A percentile compares a stretch with the other conserved stretches of the same genome.
phyloP scores from a whole-genome alignment of 2,329 filamentous ascomycete genomes.

The Orbilia ellipsospora region DNA sequence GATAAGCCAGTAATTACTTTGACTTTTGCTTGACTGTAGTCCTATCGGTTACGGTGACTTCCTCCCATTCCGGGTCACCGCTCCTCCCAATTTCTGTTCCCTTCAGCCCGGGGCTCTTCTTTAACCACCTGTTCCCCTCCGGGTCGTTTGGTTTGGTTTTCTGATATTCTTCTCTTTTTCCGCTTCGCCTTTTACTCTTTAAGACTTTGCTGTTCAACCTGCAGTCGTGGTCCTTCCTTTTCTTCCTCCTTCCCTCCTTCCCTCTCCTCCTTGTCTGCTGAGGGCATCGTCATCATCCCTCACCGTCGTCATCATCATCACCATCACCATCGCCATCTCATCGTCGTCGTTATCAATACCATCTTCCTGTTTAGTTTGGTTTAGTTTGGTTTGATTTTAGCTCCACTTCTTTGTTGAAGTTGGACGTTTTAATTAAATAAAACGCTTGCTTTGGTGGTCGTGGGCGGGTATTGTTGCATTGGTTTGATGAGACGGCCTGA shows the following conservation, averaged over 20 bases:
- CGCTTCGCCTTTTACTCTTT: not conserved
- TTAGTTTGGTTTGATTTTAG: constrained; percentile 5
- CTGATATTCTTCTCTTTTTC: constrained; percentile 21
- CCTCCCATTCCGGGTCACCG: constrained; percentile 52
- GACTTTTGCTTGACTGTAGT: constrained; percentile 23
- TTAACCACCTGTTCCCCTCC: constrained; percentile 46
- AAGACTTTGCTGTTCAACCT: constrained; percentile 15
- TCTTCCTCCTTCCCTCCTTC: constrained; percentile 11
- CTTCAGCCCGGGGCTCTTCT: constrained; percentile 45
- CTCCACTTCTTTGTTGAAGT: constrained; percentile 52
- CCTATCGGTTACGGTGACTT: constrained; percentile 56
- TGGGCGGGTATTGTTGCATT: constrained; percentile 29
- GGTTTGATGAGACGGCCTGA: constrained; percentile 45
- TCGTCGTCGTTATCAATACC: not conserved
- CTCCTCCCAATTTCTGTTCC: constrained; percentile 50
- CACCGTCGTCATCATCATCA: constrained; percentile 19
- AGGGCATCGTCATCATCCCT: constrained; percentile 3
- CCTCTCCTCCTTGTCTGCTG: not conserved
- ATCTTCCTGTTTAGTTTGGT: not conserved
- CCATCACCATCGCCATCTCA: constrained; percentile 23
- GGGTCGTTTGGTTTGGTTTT: constrained; percentile 4
- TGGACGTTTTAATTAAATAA: constrained; percentile 23
- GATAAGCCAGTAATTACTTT: no score
- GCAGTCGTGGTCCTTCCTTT: constrained; percentile 14
- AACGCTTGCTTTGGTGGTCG: not conserved